Evolutionary conservation across 169 alveolate species (phyloP), one percentile per base, ranked within the genome.

Genomic region (Theileria sp.): DNA sequence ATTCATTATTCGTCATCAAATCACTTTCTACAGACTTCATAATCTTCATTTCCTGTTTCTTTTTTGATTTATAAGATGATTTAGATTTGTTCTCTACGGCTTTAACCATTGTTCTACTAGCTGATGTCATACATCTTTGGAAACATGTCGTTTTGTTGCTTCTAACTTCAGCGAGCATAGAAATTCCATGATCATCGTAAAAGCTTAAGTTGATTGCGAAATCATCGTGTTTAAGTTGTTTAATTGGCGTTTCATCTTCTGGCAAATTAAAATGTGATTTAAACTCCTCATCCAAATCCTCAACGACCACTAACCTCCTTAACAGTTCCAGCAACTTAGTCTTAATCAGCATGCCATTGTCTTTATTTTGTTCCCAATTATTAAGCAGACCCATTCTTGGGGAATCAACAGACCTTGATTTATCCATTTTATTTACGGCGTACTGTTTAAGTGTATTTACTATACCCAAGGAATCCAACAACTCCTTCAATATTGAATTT

Each of bases 401-500:
- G 13, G 34, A 19, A 25, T 58, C 67, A 21, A 21, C 67, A 3
- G 54, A 44, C 12, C 54, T 10, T 10, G 54, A 44, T 44, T 58
- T 58, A 19, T n/a, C 36, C 49, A 71, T 13, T 23, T 71, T 71
- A 12, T 15, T 19, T 19, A 71, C 17, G 0, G 69, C 73, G 10
- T 75, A 78, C 64, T 50, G 21, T 26, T 30, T 69, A 2, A 82
- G 30, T 12, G 19, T 25, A 54, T 82, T 82, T 4, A 82, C 62
- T 15, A 19, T 26, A 8, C 88, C 88, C 15, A 82, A 36, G 23
- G 81, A 62, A 32, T 61, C 74, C 60, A 77, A 74, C 62, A 82
- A 32, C 26, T 66, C 30, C 25, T 66, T 21, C 62, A 82, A 21
- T 9, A 82, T 65, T 26, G 67, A 23, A 49, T 82, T 82, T 8